These are phyloP conservation scores for Lichtheimia ramosa DNA, from an alignment of 371 early-diverging fungal species.

Conservation along the genomic window DNA sequence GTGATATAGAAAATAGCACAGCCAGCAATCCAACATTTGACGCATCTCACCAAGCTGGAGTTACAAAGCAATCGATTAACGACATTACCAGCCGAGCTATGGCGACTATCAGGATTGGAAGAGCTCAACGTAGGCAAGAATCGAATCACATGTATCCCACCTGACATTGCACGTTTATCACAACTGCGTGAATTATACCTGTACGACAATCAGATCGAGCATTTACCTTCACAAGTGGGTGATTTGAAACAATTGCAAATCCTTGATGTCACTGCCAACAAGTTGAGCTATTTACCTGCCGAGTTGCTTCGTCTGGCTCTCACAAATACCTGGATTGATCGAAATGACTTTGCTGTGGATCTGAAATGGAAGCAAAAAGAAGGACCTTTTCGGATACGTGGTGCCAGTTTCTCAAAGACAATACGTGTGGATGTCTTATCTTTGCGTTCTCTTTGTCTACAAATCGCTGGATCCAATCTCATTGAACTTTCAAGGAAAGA, in stretches of 20 bases:
- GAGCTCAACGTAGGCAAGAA: slow-evolving; percentile 90
- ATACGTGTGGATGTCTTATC: no score
- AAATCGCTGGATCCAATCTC: slow-evolving; percentile 5
- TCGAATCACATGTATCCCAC: slow-evolving; percentile 78
- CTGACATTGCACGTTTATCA: slow-evolving; percentile 83
- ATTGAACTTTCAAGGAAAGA: not conserved
- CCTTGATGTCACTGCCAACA: slow-evolving; percentile 62
- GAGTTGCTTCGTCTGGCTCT: slow-evolving; percentile 30
- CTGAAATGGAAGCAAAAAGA: not conserved
- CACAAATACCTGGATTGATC: slow-evolving; percentile 35
- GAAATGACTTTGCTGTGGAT: slow-evolving; percentile 34
- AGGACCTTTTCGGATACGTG: not conserved
- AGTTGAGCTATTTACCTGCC: slow-evolving; percentile 46
- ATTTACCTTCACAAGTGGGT: slow-evolving; percentile 81
- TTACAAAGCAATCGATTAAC: slow-evolving; percentile 88
- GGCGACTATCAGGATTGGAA: slow-evolving; percentile 63
- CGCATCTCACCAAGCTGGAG: slow-evolving; percentile 75
- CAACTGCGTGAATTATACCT: slow-evolving; percentile 83
- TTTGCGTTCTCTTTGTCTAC: slow-evolving; percentile 10
- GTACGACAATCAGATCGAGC: slow-evolving; percentile 88
- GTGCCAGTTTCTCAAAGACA: no score
- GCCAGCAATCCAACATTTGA: slow-evolving; percentile 39
- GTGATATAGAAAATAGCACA: slow-evolving; percentile 34
- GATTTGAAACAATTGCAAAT: slow-evolving; percentile 37
- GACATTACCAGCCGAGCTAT: slow-evolving; percentile 72